Evolutionary conservation across 192 early-diverging fungal genomes (phyloP).

Genomic region (Backusella circina): DNA sequence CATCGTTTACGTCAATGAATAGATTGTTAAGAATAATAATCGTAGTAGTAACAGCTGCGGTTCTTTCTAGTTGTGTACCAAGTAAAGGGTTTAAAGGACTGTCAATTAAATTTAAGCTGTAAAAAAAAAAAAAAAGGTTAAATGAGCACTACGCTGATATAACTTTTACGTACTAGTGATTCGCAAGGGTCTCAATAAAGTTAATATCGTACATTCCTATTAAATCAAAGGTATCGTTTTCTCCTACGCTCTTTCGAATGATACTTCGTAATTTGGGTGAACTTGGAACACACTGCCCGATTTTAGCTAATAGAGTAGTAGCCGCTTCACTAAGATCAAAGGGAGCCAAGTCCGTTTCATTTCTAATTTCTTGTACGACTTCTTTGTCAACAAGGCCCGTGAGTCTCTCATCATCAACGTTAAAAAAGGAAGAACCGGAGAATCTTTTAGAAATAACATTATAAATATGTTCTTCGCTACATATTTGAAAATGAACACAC

Average conservation of each 20-base stretch:
- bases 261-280: not conserved
- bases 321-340: slow-evolving; percentile 4
- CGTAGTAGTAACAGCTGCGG: not conserved
- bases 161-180: slow-evolving; percentile 7
- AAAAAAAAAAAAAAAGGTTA: no score
- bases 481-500: slow-evolving; percentile 4
- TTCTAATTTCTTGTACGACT: not conserved
- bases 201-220: slow-evolving; percentile 4
- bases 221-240: slow-evolving; percentile 1
- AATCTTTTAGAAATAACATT: slow-evolving; percentile 1
- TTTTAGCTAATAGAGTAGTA: slow-evolving; percentile 1
- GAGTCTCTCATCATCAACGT: slow-evolving; percentile 4
- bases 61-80: no score
- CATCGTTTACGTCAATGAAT: not conserved
- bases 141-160: no score
- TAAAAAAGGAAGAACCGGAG: not conserved
- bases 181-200: slow-evolving; percentile 2
- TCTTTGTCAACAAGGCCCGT: slow-evolving; percentile 3
- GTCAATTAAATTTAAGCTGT: no score
- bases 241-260: not conserved
- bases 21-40: not conserved
- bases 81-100: no score
- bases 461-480: slow-evolving; percentile 5
- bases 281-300: not conserved
- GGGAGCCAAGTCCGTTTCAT: not conserved